A percentile compares a stretch with the other conserved stretches of the same genome.
Conservation (phyloP, 306 rosid species). For the Oemleria cerasiformis region DNA sequence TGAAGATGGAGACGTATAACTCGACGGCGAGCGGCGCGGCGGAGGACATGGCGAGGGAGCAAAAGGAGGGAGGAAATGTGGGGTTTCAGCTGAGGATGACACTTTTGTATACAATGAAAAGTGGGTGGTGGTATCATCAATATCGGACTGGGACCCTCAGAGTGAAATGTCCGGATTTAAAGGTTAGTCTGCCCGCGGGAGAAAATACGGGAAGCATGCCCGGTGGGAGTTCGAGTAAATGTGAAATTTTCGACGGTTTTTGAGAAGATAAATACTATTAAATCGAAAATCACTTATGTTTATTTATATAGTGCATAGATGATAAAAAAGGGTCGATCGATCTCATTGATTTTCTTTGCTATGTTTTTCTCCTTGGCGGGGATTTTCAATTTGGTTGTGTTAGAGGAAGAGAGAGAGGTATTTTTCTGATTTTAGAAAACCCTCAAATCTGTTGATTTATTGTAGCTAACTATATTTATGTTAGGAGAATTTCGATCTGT, state of each 20-base stretch:
- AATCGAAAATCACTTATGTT: no score
- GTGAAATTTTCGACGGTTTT: background rate
- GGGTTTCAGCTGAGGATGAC: slow-evolving; percentile 23
- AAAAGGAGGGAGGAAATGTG: slow-evolving; percentile 20
- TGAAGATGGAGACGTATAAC: slow-evolving; percentile 20
- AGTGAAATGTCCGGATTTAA: slow-evolving; percentile 40
- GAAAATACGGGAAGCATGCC: background rate
- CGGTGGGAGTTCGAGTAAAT: background rate
- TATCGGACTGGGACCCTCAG: background rate
- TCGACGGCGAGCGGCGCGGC: background rate
- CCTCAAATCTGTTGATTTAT: no score
- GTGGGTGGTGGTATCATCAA: slow-evolving; percentile 12
- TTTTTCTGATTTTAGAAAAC: no score
- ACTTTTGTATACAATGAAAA: slow-evolving; percentile 12
- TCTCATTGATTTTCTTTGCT: no score
- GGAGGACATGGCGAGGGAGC: slow-evolving; percentile 29
- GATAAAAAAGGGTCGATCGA: no score
- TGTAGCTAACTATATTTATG: no score
- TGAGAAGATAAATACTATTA: background rate
- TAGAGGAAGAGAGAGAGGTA: no score
- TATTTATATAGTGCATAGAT: no score
- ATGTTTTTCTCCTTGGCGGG: no score
- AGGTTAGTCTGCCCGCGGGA: slow-evolving; percentile 16
- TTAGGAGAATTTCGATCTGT: no score
- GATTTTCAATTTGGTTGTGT: no score